These are phyloP conservation scores for Fraxinus albicans DNA, from an alignment of 305 asterid genomes.

Conservation along the genomic window DNA sequence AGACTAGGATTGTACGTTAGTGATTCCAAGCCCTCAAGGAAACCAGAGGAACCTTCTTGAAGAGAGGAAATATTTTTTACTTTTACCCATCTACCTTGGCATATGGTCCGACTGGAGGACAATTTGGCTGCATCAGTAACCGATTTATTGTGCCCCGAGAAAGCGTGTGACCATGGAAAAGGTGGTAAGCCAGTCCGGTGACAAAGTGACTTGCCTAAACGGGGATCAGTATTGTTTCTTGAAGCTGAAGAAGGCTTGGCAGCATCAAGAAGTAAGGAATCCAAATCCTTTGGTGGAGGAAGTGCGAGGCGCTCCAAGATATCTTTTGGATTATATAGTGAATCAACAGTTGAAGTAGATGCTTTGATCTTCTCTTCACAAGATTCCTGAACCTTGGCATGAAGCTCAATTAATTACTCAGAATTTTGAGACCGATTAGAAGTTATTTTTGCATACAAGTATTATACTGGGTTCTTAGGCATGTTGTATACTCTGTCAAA, in stretches of 20 bases:
- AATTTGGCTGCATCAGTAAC: conserved; percentile 66
- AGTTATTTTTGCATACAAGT: neutral
- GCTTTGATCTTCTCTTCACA: conserved; percentile 37
- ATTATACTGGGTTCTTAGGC: neutral
- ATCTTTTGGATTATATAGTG: conserved; percentile 51
- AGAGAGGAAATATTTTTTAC: conserved; percentile 45
- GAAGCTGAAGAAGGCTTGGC: conserved; percentile 52
- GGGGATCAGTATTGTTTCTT: conserved; percentile 57
- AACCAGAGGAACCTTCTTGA: conserved; percentile 45
- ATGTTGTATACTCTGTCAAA: neutral
- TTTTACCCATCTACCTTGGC: conserved; percentile 88
- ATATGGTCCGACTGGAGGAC: conserved; percentile 55
- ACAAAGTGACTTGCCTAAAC: conserved; percentile 50
- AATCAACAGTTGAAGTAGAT: conserved; percentile 28
- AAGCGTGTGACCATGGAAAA: conserved; percentile 85
- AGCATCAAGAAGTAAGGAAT: conserved; percentile 70
- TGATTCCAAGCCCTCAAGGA: conserved; percentile 56
- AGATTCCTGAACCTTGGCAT: conserved; percentile 51
- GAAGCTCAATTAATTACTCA: conserved; percentile 17
- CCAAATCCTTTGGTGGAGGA: conserved; percentile 79
- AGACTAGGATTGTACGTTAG: conserved; percentile 60
- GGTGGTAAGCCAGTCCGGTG: conserved; percentile 82
- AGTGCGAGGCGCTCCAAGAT: conserved; percentile 74
- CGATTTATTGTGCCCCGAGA: conserved; percentile 59
- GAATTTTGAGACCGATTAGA: neutral